Conservation (phyloP, 176 grass and related monocot genomes). For the Lolium multiflorum region DNA sequence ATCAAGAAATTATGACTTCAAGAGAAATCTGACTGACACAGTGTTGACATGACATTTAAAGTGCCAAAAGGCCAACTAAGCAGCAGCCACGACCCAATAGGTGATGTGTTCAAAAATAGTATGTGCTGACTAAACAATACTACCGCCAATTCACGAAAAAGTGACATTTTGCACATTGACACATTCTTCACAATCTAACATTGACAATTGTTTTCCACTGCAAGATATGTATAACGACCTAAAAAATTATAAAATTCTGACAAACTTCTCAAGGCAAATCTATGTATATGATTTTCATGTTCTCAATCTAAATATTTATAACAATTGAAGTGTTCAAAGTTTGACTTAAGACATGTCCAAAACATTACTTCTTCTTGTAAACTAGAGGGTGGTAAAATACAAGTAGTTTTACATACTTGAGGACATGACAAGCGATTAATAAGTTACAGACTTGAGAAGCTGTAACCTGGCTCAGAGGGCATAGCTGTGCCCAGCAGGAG, state of each 20-base stretch:
- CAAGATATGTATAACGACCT: background rate
- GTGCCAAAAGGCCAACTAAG: background rate
- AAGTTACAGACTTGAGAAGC: no score
- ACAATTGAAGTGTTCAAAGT: background rate
- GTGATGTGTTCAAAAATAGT: background rate
- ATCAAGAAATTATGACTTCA: background rate
- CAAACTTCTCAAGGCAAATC: background rate
- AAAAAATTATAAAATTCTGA: background rate
- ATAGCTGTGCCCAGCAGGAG: no score
- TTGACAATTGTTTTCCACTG: background rate
- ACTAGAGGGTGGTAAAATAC: no score
- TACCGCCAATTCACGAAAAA: slow-evolving; percentile 8
- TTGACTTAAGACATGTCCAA: background rate
- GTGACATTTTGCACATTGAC: background rate
- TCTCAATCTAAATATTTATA: background rate
- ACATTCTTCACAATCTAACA: background rate
- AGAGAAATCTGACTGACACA: slow-evolving; percentile 15
- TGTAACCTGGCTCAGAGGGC: no score
- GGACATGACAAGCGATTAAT: no score
- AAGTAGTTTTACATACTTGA: no score
- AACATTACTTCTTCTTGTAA: no score
- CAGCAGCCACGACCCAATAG: background rate
- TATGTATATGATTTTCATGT: background rate
- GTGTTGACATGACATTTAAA: background rate
- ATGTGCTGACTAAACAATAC: slow-evolving; percentile 7